A percentile compares a stretch with the other conserved stretches of the same genome.
Conservation (phyloP, 2,329 filamentous ascomycete genomes). For the Nannizziopsis arthrosporioides region DNA sequence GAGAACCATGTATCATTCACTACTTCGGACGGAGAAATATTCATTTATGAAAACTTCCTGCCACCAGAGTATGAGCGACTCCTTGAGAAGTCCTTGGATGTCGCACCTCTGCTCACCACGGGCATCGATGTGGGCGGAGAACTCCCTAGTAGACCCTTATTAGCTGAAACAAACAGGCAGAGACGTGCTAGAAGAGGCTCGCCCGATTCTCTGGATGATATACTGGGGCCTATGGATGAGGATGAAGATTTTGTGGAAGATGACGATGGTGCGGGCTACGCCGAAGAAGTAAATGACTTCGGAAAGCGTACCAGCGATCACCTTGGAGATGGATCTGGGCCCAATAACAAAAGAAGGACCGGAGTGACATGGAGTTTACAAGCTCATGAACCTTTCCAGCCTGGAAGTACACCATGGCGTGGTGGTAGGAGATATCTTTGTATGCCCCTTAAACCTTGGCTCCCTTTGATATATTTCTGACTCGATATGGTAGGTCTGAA, state of each 20-base stretch:
- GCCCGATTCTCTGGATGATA: slow-evolving; percentile 67
- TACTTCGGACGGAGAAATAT: slow-evolving; percentile 83
- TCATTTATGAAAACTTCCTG: slow-evolving; percentile 59
- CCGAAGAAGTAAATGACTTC: slow-evolving; percentile 49
- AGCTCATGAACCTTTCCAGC: slow-evolving; percentile 78
- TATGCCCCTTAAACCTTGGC: slow-evolving; percentile 19
- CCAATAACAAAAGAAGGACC: slow-evolving; percentile 41
- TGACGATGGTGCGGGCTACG: slow-evolving; percentile 88
- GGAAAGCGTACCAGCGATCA: slow-evolving; percentile 51
- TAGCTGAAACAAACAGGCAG: slow-evolving; percentile 42
- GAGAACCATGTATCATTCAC: slow-evolving; percentile 86
- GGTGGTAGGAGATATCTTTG: slow-evolving; percentile 89
- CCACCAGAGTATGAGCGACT: slow-evolving; percentile 39
- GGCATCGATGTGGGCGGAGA: slow-evolving; percentile 58
- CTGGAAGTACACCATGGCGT: slow-evolving; percentile 89
- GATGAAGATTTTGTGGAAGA: slow-evolving; percentile 83
- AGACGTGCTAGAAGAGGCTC: slow-evolving; percentile 46
- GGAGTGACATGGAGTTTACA: slow-evolving; percentile 47
- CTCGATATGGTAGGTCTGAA: slow-evolving; percentile 48
- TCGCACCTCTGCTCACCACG: slow-evolving; percentile 77
- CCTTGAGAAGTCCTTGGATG: slow-evolving; percentile 49
- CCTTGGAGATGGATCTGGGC: slow-evolving; percentile 35
- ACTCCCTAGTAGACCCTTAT: slow-evolving; percentile 47
- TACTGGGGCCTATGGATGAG: slow-evolving; percentile 54
- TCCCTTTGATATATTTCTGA: slow-evolving; percentile 19